Base-by-base conservation (phyloP, 1,139 yeast species). In the Blastobotrys indianensis region DNA sequence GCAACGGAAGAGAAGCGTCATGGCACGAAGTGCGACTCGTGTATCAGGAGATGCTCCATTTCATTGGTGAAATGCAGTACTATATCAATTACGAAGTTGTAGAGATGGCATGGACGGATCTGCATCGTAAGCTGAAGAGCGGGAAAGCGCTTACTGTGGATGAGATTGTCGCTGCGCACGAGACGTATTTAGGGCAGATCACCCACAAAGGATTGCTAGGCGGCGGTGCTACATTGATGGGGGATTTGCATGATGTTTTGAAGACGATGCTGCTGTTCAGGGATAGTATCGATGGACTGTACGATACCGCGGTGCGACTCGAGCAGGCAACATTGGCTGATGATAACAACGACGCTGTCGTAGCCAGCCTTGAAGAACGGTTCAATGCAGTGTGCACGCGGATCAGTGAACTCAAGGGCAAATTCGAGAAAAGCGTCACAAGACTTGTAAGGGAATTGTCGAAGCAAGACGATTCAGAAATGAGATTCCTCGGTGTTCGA, bases 21-120 rank as follows among this genome's bases (percentile, higher is more conserved):
- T 67, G 69, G 71, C 53, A 50, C 29, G 38, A 42, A 25, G 65
- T 57, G 30, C 59, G 68, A 15, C 54, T 54, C 3, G 51, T 57
- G 6, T 58, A 61, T 41, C 60, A 58, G 30, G 63, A 61, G 44
- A 66, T 69, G 71, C 52, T 61, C 42, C 70, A 66, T 45, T 66
- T 69, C 43, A 54, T 66, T 23, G 51, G 61, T 41, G 72, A 68
- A 49, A 53, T 69, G 29, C 72, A 68, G 49, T 62, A 64, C 51
- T 69, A 68, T 48, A 57, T 68, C 36, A 61, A 64, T 35, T 66
- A 65, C 45, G 70, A 67, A 49, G 68, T 65, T 15, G 63, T 69
- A 10, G 72, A 67, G 46, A 58, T 64, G 51, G 64, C 70, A 11
- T 69, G 74, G 73, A 54, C 52, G 5, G 53, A 53, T 41, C 47